Percentiles rank a stretch among this genome's conserved stretches.
These are phyloP conservation scores for Quercus suber DNA, from an alignment of 306 rosid species.

Conservation along the genomic window DNA sequence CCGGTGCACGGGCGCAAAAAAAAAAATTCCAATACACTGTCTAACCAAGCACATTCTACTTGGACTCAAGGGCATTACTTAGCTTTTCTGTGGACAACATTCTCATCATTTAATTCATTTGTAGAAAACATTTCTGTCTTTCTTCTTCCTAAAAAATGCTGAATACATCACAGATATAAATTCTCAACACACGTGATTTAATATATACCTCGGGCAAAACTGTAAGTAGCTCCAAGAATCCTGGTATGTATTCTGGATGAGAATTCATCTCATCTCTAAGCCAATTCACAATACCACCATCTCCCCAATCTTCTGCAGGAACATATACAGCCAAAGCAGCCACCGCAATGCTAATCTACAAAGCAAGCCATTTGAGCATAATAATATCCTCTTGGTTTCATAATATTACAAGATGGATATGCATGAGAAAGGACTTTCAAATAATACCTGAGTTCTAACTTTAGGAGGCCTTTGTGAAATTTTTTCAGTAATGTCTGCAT, in stretches of 20 bases:
- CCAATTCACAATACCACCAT: constrained; percentile 97
- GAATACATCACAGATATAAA: neutral
- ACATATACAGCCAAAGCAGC: constrained; percentile 99
- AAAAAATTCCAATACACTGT: neutral
- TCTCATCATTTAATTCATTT: neutral
- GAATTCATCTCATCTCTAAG: constrained; percentile 94
- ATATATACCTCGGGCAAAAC: constrained; percentile 94
- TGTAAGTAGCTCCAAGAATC: constrained; percentile 94
- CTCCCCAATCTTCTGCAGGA: constrained; percentile 98
- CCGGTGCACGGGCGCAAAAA: too few species aligned
- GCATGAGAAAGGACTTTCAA: constrained; percentile 13
- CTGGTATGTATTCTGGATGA: constrained; percentile 94
- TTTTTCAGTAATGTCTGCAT: constrained; percentile 83
- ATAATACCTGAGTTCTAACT: constrained; percentile 95
- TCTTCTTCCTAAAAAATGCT: constrained; percentile 11
- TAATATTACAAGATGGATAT: constrained; percentile 2
- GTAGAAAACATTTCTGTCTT: neutral
- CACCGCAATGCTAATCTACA: constrained; percentile 97
- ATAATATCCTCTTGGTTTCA: constrained; percentile 14
- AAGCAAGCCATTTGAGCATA: constrained; percentile 31
- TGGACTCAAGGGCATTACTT: neutral
- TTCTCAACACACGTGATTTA: neutral
- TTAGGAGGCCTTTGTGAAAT: constrained; percentile 91
- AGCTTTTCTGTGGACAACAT: neutral
- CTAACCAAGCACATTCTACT: neutral